Evolutionary conservation across 1,284 basidiomycete species (phyloP), one percentile per base, ranked within the genome.

Genomic region (Ustilago loliicola): DNA sequence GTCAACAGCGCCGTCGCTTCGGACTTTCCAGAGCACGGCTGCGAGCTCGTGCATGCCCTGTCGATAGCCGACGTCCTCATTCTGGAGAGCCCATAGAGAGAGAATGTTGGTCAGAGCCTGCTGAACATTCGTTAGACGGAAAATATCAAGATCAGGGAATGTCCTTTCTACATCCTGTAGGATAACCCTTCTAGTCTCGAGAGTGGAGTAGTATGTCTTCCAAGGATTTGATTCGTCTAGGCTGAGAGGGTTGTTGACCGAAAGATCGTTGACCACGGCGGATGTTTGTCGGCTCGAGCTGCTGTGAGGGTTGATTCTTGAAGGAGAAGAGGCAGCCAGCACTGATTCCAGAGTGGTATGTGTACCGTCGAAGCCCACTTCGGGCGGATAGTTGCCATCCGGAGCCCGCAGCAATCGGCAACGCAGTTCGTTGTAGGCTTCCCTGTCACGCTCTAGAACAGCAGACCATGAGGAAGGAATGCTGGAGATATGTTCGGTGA

Each of bases 41-140:
- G 82, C 77, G n/a, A 86, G 64, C 66, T 86, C 85, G 57, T 86
- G 85, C 84, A 86, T 86, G 4, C 85, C 85, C 56, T 86, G 85
- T 23, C 83, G 65, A 52, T 86, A 86, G 45, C 83, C 83, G 1
- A 78, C 65, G 23, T 83, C 79, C 19, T 71, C 45, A 34, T 86
- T 77, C 45, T 76, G 56, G 27, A 75, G 68, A 1, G 71, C 57
- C 79, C 84, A 86, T 2, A 86, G 79, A 55, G 80, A 82, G 27
- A 86, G 75, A 17, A 73, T 73, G 56, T 75, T 75, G 52, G 79
- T 73, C 17, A 80, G 61, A 19, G 72, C 71, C 38, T 75, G 69
- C 59, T 74, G 72, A 11, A 80, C 79, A 4, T 47, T 55, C 13
- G 52, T 42, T 6, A 58, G 38, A 13, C 73, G 66, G 58, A 82